phyloP scores from a whole-genome alignment of 257 asterid genomes.

The Rauvolfia tetraphylla region DNA sequence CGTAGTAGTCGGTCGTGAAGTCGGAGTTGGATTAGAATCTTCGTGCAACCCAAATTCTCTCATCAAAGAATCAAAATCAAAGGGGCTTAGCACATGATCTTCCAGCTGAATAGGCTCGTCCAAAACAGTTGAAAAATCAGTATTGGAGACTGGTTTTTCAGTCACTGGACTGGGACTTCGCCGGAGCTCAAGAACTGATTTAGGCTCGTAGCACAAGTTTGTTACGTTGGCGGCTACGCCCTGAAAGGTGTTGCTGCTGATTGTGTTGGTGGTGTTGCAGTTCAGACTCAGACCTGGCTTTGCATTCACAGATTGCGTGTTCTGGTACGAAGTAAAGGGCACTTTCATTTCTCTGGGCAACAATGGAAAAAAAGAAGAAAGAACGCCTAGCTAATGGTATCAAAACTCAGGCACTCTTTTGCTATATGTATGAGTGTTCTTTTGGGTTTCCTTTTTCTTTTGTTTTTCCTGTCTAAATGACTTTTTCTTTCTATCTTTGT shows the following conservation, averaged over 20 bases:
- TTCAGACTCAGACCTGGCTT: conserved; percentile 26
- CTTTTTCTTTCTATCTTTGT: not conserved
- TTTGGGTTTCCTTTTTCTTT: not conserved
- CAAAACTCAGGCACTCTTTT: not conserved
- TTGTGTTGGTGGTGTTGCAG: conserved; percentile 14
- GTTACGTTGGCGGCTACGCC: conserved; percentile 13
- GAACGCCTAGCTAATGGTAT: conserved; percentile 9
- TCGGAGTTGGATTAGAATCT: conserved; percentile 20
- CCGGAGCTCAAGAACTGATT: conserved; percentile 75
- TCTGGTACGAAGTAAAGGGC: conserved; percentile 58
- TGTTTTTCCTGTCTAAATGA: not conserved
- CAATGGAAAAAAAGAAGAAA: conserved; percentile 1
- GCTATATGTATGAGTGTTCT: not conserved
- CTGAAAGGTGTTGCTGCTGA: conserved; percentile 8
- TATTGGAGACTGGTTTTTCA: conserved; percentile 30
- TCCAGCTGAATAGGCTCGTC: conserved; percentile 62
- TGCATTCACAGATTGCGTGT: conserved; percentile 22
- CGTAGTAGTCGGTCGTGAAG: conserved; percentile 7
- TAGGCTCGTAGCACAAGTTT: conserved; percentile 57
- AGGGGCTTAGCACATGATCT: conserved; percentile 61
- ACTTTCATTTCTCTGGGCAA: conserved; percentile 66
- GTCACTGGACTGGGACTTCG: conserved; percentile 60
- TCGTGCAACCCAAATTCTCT: conserved; percentile 80
- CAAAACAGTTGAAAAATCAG: conserved; percentile 17
- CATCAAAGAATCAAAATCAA: conserved; percentile 84